Base-by-base conservation (phyloP, 2,329 filamentous ascomycete genomes). In the Aspergillus piperis region DNA sequence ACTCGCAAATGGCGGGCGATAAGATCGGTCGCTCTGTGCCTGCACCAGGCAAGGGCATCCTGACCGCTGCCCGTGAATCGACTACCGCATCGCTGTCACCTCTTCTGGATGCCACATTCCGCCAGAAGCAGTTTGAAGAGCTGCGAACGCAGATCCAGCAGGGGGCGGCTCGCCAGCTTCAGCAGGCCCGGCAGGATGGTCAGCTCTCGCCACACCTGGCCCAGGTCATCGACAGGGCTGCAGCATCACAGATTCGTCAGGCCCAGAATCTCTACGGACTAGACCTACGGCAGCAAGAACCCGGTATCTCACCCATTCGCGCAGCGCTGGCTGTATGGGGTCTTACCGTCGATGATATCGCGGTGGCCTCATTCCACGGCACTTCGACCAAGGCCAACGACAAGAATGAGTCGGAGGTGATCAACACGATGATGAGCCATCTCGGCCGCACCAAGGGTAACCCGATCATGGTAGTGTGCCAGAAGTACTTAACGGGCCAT, bases 321-420 rank as follows among this genome's bases (percentile, higher is more conserved):
- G 42, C 44, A 3, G 58, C 58, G 3, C 47, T 59, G 21, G 52
- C 58, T 1, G 30, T 38, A 27, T 59, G 58, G 58, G 59, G 54
- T 13, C 49, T 61, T 19, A 11, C 30, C 7, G 47, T 61, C n/a
- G 93, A 98, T 72, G 93, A 98, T 71, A 86, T 98, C 25, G 90
- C 84, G 68, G 91, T 97, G 63, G 93, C 93, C 11, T 97, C 93
- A 10, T 96, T 97, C 90, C 93, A 98, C 82, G 93, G 94, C 70
- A 98, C 93, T 38, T 96, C 93, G 0, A 98, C 93, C 66, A 92
- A 95, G 75, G 93, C 93, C 68, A 98, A 98, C 78, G 93, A 98
- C 83, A 97, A 96, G 88, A 98, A 98, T 80, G 93, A 98, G 77
- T 96, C 93, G 13, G 91, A 91, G 42, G 93, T 96, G 72, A 89